Base-by-base conservation (phyloP, 192 early-diverging fungal species). In the Gryganskiella cystojenkinii region DNA sequence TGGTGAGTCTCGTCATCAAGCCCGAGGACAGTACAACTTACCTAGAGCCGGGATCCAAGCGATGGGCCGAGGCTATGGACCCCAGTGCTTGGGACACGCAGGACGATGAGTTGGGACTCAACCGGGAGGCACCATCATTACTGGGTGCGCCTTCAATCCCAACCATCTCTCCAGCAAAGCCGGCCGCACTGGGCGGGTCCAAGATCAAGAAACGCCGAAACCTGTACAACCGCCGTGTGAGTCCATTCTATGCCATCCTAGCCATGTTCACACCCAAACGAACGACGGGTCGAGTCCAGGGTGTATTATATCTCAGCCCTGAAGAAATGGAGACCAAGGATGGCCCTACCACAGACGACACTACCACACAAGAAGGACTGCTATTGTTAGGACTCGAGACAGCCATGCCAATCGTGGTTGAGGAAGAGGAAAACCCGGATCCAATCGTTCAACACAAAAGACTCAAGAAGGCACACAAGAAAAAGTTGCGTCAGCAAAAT, bases 181-280 rank as follows among this genome's bases (percentile, higher is more conserved):
- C 50, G 2, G 20, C 45, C 43, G 30, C 40, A 20, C 24, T 31
- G 15, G 34, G 13, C 47, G 24, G 64, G 64, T 40, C 44, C 46
- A 28, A 50, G 45, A 53, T 33, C 59, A 76, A 63, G 54, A 76
- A 64, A 24, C 51, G 65, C 1, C 56, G 73, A 11, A 76, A 54
- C 24, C 52, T 76, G 28, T 76, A 76, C 54, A 76, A 76, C 20
- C 43, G 73, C 10, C 73, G 73, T 8, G 73, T 76, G 44, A 76
- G 73, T 51, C 73, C 73, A 4, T 76, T 76, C 35, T 76, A 76
- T 55, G 64, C 73, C 2, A 61, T 59, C 13, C 44, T 76, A 24
- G 52, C 65, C 6, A 67, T 76, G 53, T 76, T 76, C 31, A 58
- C 67, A 17, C 51, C 64, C 11, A 76, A 62, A 47, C 40, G 64